Percentiles rank a stretch among this genome's conserved stretches.
Evolutionary conservation across 805 yeast genomes (phyloP).

Genomic region (Alloascoidea africana): DNA sequence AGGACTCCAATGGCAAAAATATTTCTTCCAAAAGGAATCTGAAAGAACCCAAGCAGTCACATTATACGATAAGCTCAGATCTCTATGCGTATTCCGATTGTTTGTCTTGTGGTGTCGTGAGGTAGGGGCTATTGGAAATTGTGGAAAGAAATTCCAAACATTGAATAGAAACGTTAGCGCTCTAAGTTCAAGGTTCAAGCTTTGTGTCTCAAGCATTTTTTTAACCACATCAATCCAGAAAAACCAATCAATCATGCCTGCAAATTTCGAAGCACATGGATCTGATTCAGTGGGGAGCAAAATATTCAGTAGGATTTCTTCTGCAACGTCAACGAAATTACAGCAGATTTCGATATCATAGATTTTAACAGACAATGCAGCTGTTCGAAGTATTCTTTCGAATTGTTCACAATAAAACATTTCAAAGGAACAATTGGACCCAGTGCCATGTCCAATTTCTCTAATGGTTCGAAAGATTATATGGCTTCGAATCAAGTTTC

Average conservation of each 20-base stretch:
- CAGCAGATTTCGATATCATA: conserved; percentile 21
- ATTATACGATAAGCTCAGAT: conserved; percentile 29
- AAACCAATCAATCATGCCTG: conserved; percentile 54
- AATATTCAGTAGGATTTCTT: conserved; percentile 20
- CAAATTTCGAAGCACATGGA: conserved; percentile 9
- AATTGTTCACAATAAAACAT: conserved; percentile 17
- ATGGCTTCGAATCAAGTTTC: neutral
- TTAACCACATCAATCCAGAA: conserved; percentile 57
- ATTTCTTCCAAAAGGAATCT: conserved; percentile 32
- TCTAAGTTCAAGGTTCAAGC: conserved; percentile 45
- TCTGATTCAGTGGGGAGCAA: conserved; percentile 7
- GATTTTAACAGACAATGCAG: conserved; percentile 16
- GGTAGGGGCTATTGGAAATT: too few species aligned
- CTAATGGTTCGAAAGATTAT: conserved; percentile 10
- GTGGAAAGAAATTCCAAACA: conserved; percentile 56
- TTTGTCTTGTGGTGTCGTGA: too few species aligned
- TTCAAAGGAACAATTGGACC: conserved; percentile 15
- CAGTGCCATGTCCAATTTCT: conserved; percentile 22
- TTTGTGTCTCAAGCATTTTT: conserved; percentile 47
- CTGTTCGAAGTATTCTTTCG: conserved; percentile 20
- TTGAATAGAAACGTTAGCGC: conserved; percentile 54
- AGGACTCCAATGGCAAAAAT: conserved; percentile 71
- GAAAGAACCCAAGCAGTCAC: conserved; percentile 40
- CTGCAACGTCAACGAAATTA: conserved; percentile 22
- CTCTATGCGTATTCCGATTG: too few species aligned